A percentile compares a stretch with the other conserved stretches of the same genome.
Evolutionary conservation across 2,329 filamentous ascomycete species (phyloP).

Genomic region (Rhynchosporium secalis): DNA sequence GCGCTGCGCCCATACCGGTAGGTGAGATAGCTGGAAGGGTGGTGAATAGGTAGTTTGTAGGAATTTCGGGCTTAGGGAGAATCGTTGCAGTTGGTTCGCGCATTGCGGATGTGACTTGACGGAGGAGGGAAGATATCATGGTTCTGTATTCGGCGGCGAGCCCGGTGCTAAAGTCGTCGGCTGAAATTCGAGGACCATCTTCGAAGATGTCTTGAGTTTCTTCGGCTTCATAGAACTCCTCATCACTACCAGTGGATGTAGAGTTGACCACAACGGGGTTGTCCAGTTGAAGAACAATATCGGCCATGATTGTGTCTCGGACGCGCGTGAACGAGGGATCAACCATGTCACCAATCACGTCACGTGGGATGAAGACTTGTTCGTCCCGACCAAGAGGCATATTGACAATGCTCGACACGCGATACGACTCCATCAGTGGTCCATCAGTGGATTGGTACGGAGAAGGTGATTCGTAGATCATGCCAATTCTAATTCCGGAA

Average conservation of each 20-base stretch:
- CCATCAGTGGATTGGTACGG: slow-evolving; percentile 39
- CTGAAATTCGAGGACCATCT: slow-evolving; percentile 19
- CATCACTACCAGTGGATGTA: slow-evolving; percentile 25
- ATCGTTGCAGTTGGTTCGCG: slow-evolving; percentile 46
- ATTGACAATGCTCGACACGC: slow-evolving; percentile 78
- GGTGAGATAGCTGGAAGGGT: slow-evolving; percentile 50
- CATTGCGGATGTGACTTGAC: slow-evolving; percentile 52
- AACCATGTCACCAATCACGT: slow-evolving; percentile 71
- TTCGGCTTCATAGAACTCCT: slow-evolving; percentile 30
- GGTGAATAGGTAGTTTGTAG: slow-evolving; percentile 37
- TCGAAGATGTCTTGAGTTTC: slow-evolving; percentile 24
- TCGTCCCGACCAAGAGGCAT: slow-evolving; percentile 84
- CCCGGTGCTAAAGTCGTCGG: slow-evolving; percentile 28
- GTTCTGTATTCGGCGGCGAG: slow-evolving; percentile 40
- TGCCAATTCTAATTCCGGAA: slow-evolving; percentile 61
- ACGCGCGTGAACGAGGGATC: slow-evolving; percentile 84
- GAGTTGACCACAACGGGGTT: slow-evolving; percentile 29
- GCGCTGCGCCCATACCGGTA: slow-evolving; percentile 62
- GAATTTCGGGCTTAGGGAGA: slow-evolving; percentile 40
- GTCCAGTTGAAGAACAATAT: slow-evolving; percentile 62
- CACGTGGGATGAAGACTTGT: slow-evolving; percentile 75
- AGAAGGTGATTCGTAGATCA: slow-evolving; percentile 61
- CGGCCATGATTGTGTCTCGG: slow-evolving; percentile 70
- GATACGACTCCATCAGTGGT: slow-evolving; percentile 53
- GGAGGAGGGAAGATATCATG: slow-evolving; percentile 48